These are phyloP conservation scores for Ascochyta viciae-villosae DNA, from an alignment of 2,329 filamentous ascomycete species.

Conservation along the genomic window DNA sequence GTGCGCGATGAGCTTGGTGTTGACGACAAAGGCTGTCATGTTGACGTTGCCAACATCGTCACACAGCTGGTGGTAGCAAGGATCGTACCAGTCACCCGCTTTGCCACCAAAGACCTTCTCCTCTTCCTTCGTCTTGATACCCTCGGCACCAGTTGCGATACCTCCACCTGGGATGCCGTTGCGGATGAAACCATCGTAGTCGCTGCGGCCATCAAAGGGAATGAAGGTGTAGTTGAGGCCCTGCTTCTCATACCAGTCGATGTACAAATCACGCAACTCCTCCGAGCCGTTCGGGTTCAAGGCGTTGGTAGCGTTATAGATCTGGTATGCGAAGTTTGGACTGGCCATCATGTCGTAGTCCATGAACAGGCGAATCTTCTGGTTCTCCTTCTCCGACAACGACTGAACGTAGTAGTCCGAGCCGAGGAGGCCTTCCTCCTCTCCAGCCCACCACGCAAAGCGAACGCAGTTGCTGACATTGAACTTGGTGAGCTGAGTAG, in stretches of 20 bases:
- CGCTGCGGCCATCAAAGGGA: conserved; percentile 50
- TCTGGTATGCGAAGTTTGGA: conserved; percentile 50
- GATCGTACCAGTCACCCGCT: conserved; percentile 49
- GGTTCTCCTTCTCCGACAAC: conserved; percentile 45
- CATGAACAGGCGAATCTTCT: conserved; percentile 53
- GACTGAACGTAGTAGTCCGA: conserved; percentile 49
- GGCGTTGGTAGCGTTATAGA: conserved; percentile 51
- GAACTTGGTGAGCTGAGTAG: conserved; percentile 50
- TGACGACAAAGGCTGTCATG: conserved; percentile 48
- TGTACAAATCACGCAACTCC: conserved; percentile 48
- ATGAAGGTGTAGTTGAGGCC: conserved; percentile 49
- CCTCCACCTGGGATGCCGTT: conserved; percentile 51
- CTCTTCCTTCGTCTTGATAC: conserved; percentile 50
- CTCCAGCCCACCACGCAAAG: conserved; percentile 51
- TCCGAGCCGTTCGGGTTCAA: conserved; percentile 47
- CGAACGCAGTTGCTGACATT: conserved; percentile 50
- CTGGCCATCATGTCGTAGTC: conserved; percentile 55
- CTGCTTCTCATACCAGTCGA: conserved; percentile 47
- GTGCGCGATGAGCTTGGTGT: conserved; percentile 50
- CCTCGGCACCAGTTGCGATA: conserved; percentile 52
- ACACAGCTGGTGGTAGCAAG: conserved; percentile 51
- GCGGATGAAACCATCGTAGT: conserved; percentile 52
- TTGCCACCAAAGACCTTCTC: conserved; percentile 48
- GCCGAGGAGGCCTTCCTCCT: conserved; percentile 52
- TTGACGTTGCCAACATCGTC: conserved; percentile 51